A percentile compares a stretch with the other conserved stretches of the same genome.
These are phyloP conservation scores for Phanerochaete carnosa DNA, from an alignment of 768 basidiomycete species.

Conservation along the genomic window DNA sequence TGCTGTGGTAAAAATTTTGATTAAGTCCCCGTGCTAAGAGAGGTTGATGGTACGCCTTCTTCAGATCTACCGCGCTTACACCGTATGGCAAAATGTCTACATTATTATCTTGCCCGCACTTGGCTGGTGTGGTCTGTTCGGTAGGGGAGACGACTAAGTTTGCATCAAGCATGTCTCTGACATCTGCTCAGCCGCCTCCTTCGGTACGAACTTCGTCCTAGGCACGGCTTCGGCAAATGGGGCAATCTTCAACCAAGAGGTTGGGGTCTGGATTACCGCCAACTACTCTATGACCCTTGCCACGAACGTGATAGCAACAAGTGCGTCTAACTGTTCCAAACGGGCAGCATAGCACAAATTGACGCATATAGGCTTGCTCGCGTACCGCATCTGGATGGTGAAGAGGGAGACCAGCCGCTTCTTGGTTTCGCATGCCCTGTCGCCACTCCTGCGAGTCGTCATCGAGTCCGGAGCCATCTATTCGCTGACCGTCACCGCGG, in stretches of 20 bases:
- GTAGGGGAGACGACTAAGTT: not conserved
- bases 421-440: conserved; percentile 13
- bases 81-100: conserved; percentile 8
- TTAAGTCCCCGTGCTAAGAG: not conserved
- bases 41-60: not conserved
- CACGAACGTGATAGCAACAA: conserved; percentile 31
- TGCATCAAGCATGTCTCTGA: not conserved
- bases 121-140: conserved; percentile 10
- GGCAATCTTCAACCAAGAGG: conserved; percentile 25
- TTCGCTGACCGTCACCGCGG: conserved; percentile 31
- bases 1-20: conserved; percentile 15
- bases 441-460: conserved; percentile 28
- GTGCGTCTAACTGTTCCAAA: conserved; percentile 16
- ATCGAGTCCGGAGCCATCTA: conserved; percentile 38
- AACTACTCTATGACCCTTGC: conserved; percentile 30
- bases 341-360: not conserved
- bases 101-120: conserved; percentile 2
- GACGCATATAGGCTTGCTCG: conserved; percentile 22
- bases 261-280: conserved; percentile 32
- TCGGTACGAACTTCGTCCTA: conserved; percentile 16
- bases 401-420: conserved; percentile 20
- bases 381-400: conserved; percentile 29
- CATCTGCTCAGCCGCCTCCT: conserved; percentile 14
- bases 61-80: conserved; percentile 12
- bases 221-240: conserved; percentile 13